phyloP scores from a whole-genome alignment of 768 basidiomycete genomes.

The Crucibulum laeve region DNA sequence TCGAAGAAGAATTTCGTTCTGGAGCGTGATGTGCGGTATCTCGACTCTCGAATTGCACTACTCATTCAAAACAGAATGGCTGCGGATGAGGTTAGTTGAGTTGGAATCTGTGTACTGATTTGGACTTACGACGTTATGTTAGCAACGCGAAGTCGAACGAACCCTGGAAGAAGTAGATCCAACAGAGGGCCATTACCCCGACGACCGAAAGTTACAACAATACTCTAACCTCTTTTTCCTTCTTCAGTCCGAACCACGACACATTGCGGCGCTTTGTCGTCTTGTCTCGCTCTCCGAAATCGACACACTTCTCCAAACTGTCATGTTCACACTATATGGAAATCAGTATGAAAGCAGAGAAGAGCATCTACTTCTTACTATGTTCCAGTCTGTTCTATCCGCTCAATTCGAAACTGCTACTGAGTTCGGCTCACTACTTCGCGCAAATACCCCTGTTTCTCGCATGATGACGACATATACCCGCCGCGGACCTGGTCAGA shows the following conservation, averaged over 20 bases:
- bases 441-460: conserved; percentile 98
- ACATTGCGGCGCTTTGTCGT: conserved; percentile 93
- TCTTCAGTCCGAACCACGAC: conserved; percentile 95
- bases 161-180: conserved; percentile 96
- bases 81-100: conserved; percentile 76
- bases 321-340: conserved; percentile 99
- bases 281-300: conserved; percentile 96
- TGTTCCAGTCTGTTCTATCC: conserved; percentile 98
- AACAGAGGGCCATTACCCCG: conserved; percentile 87
- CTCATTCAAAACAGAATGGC: conserved; percentile 99
- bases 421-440: conserved; percentile 96
- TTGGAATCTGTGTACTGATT: conserved; percentile 6
- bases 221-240: conserved; percentile 99
- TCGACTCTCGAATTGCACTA: conserved; percentile 94
- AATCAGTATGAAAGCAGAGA: conserved; percentile 99
- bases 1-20: conserved; percentile 99
- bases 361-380: conserved; percentile 96
- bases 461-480: conserved; percentile 99
- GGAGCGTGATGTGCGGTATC: conserved; percentile 96
- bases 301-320: conserved; percentile 97
- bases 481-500: conserved; percentile 96
- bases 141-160: conserved; percentile 94
- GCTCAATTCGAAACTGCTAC: conserved; percentile 99
- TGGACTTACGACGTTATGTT: conserved; percentile 8
- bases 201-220: conserved; percentile 91